Base-by-base conservation (phyloP, 208 protist species). In the Acanthamoeba quina region DNA sequence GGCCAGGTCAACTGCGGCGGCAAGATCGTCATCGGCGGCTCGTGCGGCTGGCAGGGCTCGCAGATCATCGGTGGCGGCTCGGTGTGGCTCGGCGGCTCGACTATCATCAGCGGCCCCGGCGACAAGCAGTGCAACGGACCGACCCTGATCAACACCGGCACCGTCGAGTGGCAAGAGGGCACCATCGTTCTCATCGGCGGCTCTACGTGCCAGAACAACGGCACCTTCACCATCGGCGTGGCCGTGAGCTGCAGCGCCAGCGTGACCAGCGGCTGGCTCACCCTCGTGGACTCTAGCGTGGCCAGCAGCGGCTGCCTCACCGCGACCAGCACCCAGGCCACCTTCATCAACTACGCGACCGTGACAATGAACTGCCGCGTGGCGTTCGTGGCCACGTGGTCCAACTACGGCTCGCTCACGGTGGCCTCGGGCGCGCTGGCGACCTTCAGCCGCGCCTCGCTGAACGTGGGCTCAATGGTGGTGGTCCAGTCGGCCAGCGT, bases 141-240 rank as follows among this genome's bases (percentile, higher is more conserved):
- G 37, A 47, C 34, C 19, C 64, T 91, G n/a, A 72, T 91, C 85
- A 74, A 66, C 64, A 66, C 56, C 49, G 85, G 85, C 60, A 49
- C 52, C 37, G 37, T 91, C 24, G 17, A 68, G 24, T 91, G 85
- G 85, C 29, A 74, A 0, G 34, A 91, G 24, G 85, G 85, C 49
- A 74, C 56, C 19, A 72, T 91, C 44, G 29, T 74, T 26, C 58
- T 91, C 60, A 91, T 91, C 21, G 85, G 85, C 56, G 85, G 85
- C 58, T 91, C 85, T 5, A 49, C 60, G 26, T 76, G 34, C 64
- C 60, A 91, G 58, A 91, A 91, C 85, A 91, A 91, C 29, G 85
- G 85, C 85, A 91, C 85, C 56, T 91, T 90, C 29, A 60, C 34
- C 54, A 88, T 88, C 49, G 83, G 31, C 54, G 34, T 74, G 58